Evolutionary conservation across 169 alveolate species (phyloP), one percentile per base, ranked within the genome.

Genomic region (Toxoplasma gondii): DNA sequence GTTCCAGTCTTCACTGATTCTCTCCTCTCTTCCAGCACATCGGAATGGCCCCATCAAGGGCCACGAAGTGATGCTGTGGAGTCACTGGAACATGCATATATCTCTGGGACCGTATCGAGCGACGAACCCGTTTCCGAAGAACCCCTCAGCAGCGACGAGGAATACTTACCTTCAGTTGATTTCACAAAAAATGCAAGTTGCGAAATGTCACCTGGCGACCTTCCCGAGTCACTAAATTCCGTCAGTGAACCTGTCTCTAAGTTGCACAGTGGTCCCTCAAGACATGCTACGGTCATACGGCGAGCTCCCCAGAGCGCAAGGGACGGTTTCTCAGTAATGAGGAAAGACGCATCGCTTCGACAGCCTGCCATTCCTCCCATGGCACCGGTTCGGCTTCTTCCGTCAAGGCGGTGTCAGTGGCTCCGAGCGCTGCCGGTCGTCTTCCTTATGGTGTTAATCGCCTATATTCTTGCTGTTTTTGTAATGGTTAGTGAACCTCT

Each of bases 351-450:
- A 24, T 27, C 87, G 29, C 43, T 78, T 34, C 43, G 87, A 19
- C 87, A 78, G 31, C 87, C 87, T 12, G 45, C 45, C 16, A 4
- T 31, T 24, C 87, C 87, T n/a, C 87, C 87, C 27, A 34, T 44
- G 45, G 53, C 44, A 10, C 45, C 87, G 10, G 22, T 38, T 10
- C 70, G 54, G 34, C 90, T 31, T 17, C 69, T 82, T 16, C 94
- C 94, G 27, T 91, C 94, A 24, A 49, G 94, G 31, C 38, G 90
- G 7, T 91, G 94, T 34, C 94, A 91, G 91, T 91, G 94, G 94
- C 82, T 91, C n/a, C 90, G 94, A 36, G 84, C 78, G 38, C 91
- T 91, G 22, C 94, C 94, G 29, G 94, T 91, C n/a, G 82, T 91
- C 39, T 91, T 91, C 38, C 91, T 91, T 58, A 74, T 91, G 94